Evolutionary conservation across 2,329 filamentous ascomycete genomes (phyloP).

Genomic region (Claviceps capensis): DNA sequence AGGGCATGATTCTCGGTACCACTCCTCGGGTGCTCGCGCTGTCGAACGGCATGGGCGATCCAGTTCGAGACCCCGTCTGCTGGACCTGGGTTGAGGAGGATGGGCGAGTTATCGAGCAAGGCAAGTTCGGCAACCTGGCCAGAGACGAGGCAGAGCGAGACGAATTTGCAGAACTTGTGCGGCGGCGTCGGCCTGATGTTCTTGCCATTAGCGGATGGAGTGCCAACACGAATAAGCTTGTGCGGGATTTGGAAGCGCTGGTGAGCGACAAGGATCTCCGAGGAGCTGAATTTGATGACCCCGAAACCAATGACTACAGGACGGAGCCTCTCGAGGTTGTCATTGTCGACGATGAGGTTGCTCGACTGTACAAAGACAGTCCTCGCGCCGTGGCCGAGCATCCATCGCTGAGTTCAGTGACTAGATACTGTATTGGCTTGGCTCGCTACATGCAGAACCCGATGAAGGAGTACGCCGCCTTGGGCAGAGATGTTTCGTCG

Average conservation of each 20-base stretch:
- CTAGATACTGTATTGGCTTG: constrained; percentile 78
- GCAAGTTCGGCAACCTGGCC: constrained; percentile 70
- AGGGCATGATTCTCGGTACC: constrained; percentile 80
- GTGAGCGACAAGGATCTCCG: constrained; percentile 65
- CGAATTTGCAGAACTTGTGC: constrained; percentile 65
- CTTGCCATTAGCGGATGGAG: constrained; percentile 81
- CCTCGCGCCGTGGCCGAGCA: constrained; percentile 67
- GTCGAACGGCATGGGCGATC: constrained; percentile 70
- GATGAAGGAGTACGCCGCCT: constrained; percentile 87
- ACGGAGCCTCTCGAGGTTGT: constrained; percentile 76
- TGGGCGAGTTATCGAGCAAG: constrained; percentile 75
- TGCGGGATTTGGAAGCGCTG: constrained; percentile 67
- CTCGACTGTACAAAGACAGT: constrained; percentile 89
- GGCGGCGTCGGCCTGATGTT: constrained; percentile 73
- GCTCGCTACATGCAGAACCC: constrained; percentile 91
- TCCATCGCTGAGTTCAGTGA: constrained; percentile 63
- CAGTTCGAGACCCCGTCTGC: constrained; percentile 62
- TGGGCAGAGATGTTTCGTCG: constrained; percentile 77
- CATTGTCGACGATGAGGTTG: constrained; percentile 91
- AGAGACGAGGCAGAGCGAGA: constrained; percentile 53
- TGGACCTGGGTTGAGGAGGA: constrained; percentile 94
- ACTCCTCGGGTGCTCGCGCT: constrained; percentile 75
- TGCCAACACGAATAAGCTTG: constrained; percentile 71
- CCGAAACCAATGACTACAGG: constrained; percentile 59
- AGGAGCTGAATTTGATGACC: constrained; percentile 69